Evolutionary conservation across 148 eudicot genomes (phyloP).

Genomic region (Spergularia bocconei): DNA sequence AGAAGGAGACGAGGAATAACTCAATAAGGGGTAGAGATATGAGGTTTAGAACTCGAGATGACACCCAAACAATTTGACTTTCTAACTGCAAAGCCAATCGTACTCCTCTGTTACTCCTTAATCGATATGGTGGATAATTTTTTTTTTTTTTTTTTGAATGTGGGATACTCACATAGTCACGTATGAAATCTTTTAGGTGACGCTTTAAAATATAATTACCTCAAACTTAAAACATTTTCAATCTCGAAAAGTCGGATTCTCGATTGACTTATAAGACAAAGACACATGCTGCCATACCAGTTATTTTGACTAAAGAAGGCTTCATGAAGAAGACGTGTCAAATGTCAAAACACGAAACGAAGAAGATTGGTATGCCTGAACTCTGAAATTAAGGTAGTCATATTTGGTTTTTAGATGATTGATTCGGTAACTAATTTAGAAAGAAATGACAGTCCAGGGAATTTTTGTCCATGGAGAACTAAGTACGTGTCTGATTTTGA

Average conservation of each 20-base stretch:
- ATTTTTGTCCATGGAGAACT: constrained; percentile 10
- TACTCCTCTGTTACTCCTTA: no score
- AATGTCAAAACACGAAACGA: not conserved
- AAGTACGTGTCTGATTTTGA: constrained; percentile 20
- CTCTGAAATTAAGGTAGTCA: not conserved
- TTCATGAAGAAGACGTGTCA: constrained; percentile 11
- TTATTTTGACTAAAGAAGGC: not conserved
- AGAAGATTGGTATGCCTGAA: not conserved
- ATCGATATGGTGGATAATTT: no score
- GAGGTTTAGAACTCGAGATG: no score
- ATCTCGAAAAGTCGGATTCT: not conserved
- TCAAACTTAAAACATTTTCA: no score
- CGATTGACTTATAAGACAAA: not conserved
- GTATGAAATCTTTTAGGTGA: no score
- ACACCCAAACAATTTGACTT: no score
- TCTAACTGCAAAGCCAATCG: no score
- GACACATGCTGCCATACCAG: constrained; percentile 11
- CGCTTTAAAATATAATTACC: no score
- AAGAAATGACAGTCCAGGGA: constrained; percentile 10
- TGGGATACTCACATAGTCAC: no score
- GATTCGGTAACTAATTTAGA: not conserved
- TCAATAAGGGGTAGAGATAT: no score
- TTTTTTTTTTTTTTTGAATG: no score
- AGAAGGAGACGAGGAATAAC: no score
- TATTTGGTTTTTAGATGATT: not conserved